Evolutionary conservation across 176 grass and related monocot species (phyloP).

Genomic region (Zoysia japonica): DNA sequence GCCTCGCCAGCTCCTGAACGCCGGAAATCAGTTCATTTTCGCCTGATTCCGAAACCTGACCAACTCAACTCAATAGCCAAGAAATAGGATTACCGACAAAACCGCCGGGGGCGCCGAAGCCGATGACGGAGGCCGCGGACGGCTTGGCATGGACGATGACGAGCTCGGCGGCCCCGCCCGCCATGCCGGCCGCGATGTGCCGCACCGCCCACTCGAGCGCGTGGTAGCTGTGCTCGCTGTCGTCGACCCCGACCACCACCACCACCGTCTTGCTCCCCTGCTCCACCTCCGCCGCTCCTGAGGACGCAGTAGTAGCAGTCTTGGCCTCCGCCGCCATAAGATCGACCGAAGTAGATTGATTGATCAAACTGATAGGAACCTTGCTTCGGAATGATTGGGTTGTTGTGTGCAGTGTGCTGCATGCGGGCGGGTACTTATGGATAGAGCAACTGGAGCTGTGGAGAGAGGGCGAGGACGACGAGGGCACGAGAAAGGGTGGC

Average conservation of each 20-base stretch:
- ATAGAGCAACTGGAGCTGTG: neutral
- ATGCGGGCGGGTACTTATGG: neutral
- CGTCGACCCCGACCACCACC: constrained; percentile 68
- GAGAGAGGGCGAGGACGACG: neutral
- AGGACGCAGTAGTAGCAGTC: neutral
- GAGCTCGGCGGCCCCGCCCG: constrained; percentile 41
- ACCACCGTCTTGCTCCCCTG: constrained; percentile 42
- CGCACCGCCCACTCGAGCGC: constrained; percentile 65
- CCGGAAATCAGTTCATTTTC: neutral
- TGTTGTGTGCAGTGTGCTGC: no score
- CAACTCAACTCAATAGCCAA: no score
- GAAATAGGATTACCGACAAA: neutral
- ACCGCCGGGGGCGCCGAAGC: constrained; percentile 51
- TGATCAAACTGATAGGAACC: neutral
- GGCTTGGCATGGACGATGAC: constrained; percentile 76
- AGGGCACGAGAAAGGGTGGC: neutral
- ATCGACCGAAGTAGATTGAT: no score
- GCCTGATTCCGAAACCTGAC: neutral
- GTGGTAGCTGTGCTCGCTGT: constrained; percentile 66
- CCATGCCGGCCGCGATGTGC: constrained; percentile 27
- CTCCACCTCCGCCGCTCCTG: neutral
- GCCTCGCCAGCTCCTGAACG: constrained; percentile 44
- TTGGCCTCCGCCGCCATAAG: constrained; percentile 12
- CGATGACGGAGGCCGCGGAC: constrained; percentile 47
- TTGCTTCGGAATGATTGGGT: neutral